Evolutionary conservation across 2,329 filamentous ascomycete species (phyloP), one percentile per base, ranked within the genome.

Genomic region (Stemphylium beticola): DNA sequence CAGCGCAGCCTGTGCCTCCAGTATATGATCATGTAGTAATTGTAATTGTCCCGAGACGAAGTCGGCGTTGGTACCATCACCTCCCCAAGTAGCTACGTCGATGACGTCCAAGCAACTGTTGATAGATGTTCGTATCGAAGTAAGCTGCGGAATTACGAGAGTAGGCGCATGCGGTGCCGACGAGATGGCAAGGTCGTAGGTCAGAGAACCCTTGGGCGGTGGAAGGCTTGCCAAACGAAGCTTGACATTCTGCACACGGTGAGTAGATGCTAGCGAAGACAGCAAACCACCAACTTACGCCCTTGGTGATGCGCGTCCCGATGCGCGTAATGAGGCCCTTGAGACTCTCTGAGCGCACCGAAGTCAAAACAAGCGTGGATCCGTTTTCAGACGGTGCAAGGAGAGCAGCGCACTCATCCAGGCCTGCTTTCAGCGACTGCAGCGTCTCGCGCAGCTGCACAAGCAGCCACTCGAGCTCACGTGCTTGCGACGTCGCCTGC

Each of bases 301-400:
- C 93, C 74, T 96, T 96, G 60, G 96, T 89, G 60, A 99, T 89
- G 46, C 89, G 87, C n/a, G 91, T 91, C 34, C 95, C 95, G 32
- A 96, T 86, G 49, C 95, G 86, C 1, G 93, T 98, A 56, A 98
- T 86, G 66, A 92, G 91, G 15, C 95, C 95, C 76, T 99, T 99
- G 59, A 98, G 87, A 63, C 85, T 87, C 78, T 99, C 95, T 50
- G 91, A 93, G 51, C 93, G 86, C 51, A 89, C 84, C 12, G 93
- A 96, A 58, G 90, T 95, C 62, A 99, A 83, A 26, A 95, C 93
- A 24, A 99, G 85, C 0, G 93, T 99, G 66, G 88, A 93, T 8
- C 92, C 92, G 1, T 89, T 87, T 70, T 96, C 92, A 60, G 88
- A 84, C 1, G 93, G 92, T 7, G 92, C 89, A 26, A 99, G 86